Conservation (phyloP, 2,329 filamentous ascomycete genomes). For the Arthrobotrys sinensis region DNA sequence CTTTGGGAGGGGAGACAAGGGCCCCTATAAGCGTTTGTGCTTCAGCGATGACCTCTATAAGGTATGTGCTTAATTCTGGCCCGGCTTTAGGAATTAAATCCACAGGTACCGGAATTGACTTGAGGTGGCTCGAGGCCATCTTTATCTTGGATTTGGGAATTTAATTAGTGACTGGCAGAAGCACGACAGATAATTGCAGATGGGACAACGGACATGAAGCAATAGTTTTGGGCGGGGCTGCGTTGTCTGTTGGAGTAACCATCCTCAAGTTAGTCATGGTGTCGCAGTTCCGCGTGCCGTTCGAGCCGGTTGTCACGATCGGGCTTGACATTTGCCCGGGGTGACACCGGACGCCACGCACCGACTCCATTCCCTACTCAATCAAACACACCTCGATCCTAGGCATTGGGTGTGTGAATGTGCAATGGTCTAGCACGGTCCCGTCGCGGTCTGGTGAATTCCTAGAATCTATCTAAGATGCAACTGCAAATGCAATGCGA, state of each 20-base stretch:
- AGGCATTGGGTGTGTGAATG: no score
- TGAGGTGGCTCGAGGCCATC: conserved; percentile 36
- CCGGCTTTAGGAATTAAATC: conserved; percentile 44
- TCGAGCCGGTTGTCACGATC: not conserved
- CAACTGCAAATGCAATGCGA: conserved; percentile 7
- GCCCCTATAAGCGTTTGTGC: conserved; percentile 21
- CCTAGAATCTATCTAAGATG: not conserved
- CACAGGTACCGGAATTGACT: conserved; percentile 23
- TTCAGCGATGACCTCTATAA: conserved; percentile 27
- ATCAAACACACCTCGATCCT: no score
- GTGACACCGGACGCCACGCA: no score
- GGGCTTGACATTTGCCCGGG: no score
- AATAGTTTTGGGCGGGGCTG: conserved; percentile 9
- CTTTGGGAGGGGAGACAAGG: conserved; percentile 39
- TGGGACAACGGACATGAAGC: not conserved
- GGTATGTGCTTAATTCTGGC: conserved; percentile 21
- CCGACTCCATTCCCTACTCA: no score
- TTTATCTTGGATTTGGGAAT: not conserved
- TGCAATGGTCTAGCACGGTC: no score
- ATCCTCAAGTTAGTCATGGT: no score
- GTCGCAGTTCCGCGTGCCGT: not conserved
- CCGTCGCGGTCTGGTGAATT: no score
- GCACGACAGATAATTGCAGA: not conserved
- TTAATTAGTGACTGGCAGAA: not conserved
- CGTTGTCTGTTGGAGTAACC: conserved; percentile 31